Conservation (phyloP, 805 yeast species). For the Starmera pachycereana region DNA sequence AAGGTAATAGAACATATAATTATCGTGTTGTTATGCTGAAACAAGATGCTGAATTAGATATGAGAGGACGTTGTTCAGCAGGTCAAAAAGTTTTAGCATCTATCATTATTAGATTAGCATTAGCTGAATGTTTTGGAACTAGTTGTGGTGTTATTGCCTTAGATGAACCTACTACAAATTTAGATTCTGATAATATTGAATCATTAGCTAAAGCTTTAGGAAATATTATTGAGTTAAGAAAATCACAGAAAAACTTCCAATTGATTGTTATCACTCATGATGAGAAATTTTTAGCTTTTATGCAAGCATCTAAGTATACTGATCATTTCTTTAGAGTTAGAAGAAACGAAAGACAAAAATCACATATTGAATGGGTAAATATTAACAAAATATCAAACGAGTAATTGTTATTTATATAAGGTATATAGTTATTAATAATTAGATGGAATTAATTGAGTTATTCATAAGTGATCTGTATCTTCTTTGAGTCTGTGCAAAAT, state of each 20-base stretch:
- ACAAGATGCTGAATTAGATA: constrained; percentile 84
- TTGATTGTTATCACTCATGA: constrained; percentile 94
- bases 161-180: constrained; percentile 96
- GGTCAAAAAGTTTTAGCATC: constrained; percentile 95
- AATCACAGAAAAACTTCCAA: constrained; percentile 80
- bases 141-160: constrained; percentile 93
- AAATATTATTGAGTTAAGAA: constrained; percentile 64
- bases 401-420: background rate
- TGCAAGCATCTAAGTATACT: constrained; percentile 77
- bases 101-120: constrained; percentile 79
- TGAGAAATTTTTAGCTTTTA: constrained; percentile 75
- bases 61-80: constrained; percentile 98
- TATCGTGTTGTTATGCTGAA: constrained; percentile 94
- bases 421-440: too few species aligned
- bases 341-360: constrained; percentile 73
- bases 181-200: constrained; percentile 83
- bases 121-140: constrained; percentile 92
- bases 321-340: constrained; percentile 79
- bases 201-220: constrained; percentile 76
- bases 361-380: constrained; percentile 55
- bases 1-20: constrained; percentile 62
- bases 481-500: constrained; percentile 26
- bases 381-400: constrained; percentile 27
- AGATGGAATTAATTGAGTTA: background rate
- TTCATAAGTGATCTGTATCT: constrained; percentile 19